Evolutionary conservation across 2,329 filamentous ascomycete genomes (phyloP), one percentile per base, ranked within the genome.

Genomic region (Fusarium penzigii): DNA sequence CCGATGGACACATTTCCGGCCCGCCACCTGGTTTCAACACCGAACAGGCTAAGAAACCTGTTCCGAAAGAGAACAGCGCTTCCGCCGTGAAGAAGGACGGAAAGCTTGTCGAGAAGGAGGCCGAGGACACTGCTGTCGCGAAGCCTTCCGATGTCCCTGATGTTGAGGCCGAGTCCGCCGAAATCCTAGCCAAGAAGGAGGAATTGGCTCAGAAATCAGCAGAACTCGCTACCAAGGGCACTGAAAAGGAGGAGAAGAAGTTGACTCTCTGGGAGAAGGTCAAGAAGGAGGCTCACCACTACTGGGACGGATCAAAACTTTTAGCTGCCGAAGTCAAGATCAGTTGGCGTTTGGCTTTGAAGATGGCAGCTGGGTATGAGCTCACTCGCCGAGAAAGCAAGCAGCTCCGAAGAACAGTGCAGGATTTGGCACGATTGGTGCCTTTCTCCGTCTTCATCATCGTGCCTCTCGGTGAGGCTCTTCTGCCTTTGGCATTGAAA

Each of bases 301-400:
- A 99, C 77, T 97, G 94, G 93, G 94, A 99, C 74, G 94, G 94
- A 54, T 97, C 92, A 29, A 99, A 99, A 75, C 80, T 99, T 66
- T 79, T 99, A 62, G 92, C 88, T 17, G 89, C 91, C 2, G 94
- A 99, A 75, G 86, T 97, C 69, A 90, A 80, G 73, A 99, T 99
- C 70, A 97, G 93, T 72, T 90, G 89, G 56, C 88, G 88, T 57
- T 77, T 99, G 61, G 94, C 92, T 6, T 73, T 97, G 71, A 97
- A 97, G 79, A 99, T 99, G 94, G 92, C 92, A 13, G 92, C 90
- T 53, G 94, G 94, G 8, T 99, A 99, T 75, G 94, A 99, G 74
- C 84, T 99, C 59, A 97, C 90, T 53, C 86, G 94, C 58, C 86
- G 94, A 76, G 94, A 99, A 77, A 85, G 94, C 75, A 85, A 92